Conservation (phyloP, 164 flowering plant species). For the Sedum album region DNA sequence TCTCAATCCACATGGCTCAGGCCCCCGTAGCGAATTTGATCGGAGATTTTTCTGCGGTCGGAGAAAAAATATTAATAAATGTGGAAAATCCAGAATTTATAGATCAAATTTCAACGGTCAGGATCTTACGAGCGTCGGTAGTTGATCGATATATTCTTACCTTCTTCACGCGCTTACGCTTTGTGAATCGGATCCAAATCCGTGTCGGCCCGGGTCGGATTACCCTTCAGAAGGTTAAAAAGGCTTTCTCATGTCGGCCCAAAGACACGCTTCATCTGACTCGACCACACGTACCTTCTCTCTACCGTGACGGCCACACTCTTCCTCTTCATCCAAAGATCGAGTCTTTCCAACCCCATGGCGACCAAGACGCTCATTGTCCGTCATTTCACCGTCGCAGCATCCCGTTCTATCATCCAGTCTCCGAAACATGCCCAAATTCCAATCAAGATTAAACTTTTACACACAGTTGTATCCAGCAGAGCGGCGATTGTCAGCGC, state of each 20-base stretch:
- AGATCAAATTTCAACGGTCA: neutral
- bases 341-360: neutral
- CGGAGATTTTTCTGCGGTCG: no score
- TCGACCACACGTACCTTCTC: neutral
- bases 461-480: neutral
- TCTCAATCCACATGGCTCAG: constrained; percentile 44
- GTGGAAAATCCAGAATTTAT: neutral
- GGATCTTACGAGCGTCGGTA: neutral
- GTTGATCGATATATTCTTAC: no score
- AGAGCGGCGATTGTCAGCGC: neutral
- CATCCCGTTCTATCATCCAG: neutral
- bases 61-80: neutral
- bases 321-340: neutral
- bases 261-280: neutral
- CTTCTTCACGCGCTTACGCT: neutral
- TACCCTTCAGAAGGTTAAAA: no score
- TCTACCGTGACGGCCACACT: constrained; percentile 1
- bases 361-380: constrained; percentile 10
- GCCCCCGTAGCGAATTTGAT: neutral
- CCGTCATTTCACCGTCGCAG: constrained; percentile 4
- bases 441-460: neutral
- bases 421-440: neutral
- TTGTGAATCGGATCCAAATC: neutral
- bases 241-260: neutral
- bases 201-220: no score